These are phyloP conservation scores for Entomortierella lignicola DNA, from an alignment of 192 early-diverging fungal species.

Conservation along the genomic window DNA sequence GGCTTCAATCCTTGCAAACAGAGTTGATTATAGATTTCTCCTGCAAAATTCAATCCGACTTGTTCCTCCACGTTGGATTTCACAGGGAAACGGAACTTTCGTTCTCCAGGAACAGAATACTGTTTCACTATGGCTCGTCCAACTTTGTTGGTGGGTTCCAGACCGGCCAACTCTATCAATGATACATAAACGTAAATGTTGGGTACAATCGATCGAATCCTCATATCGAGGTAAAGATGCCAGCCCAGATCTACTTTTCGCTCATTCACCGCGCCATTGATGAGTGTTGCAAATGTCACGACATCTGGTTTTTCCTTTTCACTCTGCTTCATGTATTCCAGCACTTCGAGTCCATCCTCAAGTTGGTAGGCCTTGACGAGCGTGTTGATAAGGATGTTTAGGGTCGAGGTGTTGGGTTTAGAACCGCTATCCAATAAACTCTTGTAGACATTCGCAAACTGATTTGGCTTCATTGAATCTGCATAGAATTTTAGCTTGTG, in stretches of 20 bases:
- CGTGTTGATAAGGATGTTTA: constrained; percentile 27
- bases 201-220: constrained; percentile 7
- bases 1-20: constrained; percentile 33
- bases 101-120: constrained; percentile 3
- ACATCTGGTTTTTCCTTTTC: constrained; percentile 11
- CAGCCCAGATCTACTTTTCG: constrained; percentile 27
- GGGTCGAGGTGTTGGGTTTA: constrained; percentile 29
- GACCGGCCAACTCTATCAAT: constrained; percentile 17
- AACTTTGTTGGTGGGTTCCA: constrained; percentile 24
- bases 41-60: constrained; percentile 36
- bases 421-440: neutral
- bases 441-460: constrained; percentile 14
- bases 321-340: constrained; percentile 28
- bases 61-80: constrained; percentile 14
- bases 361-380: constrained; percentile 1
- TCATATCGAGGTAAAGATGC: constrained; percentile 39
- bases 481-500: constrained; percentile 23
- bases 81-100: constrained; percentile 19
- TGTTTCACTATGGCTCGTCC: constrained; percentile 19
- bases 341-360: constrained; percentile 19
- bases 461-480: constrained; percentile 8
- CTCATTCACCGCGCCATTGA: constrained; percentile 22
- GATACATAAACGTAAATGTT: constrained; percentile 27
- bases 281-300: constrained; percentile 26
- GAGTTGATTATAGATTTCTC: constrained; percentile 28